Evolutionary conservation across 2,329 filamentous ascomycete species (phyloP), one percentile per base, ranked within the genome.

Genomic region (Penicillium vulpinum): DNA sequence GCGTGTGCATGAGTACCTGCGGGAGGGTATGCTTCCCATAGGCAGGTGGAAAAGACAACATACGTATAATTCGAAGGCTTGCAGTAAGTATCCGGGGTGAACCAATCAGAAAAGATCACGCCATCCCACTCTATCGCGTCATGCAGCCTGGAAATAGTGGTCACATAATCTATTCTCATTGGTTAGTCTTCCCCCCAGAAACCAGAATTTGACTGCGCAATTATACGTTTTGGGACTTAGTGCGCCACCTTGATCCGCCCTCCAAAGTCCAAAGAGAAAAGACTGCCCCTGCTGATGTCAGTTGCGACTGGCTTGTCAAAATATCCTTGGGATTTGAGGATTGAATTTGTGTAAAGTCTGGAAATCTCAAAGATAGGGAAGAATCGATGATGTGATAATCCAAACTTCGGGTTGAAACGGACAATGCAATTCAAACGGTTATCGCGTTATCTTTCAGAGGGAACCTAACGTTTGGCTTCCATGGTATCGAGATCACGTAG

Each of bases 111-210:
- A 46, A 16, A 18, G 51, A 69, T 66, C 63, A 70, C 67, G 60
- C 64, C 63, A 66, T 64, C 57, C 54, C 43, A 52, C 58, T 64
- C 41, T 59, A 62, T 73, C 65, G 69, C 70, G 68, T 71, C 69
- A 73, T 72, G 69, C 67, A 69, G 39, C 48, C 60, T 67, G 65
- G 55, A 62, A 67, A 67, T 70, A 69, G 69, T 70, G 64, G 62
- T 49, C 52, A 43, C 52, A 56, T 51, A n/a, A n/a, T 51, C 36
- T 9, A 10, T 33, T 16, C 9, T 66, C 46, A 69, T 71, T 70
- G 66, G 66, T 8, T 18, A n/a, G 22, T 53, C 35, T 8, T 56
- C 56, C 56, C 57, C 56, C 56, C 59, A 62, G 56, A 66, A 62
- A n/a, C n/a, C n/a, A n/a, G n/a, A n/a, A n/a, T n/a, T 68, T 61